A percentile compares a stretch with the other conserved stretches of the same genome.
These are phyloP conservation scores for Penicillium pancosmium DNA, from an alignment of 495 filamentous ascomycete species.

Conservation along the genomic window DNA sequence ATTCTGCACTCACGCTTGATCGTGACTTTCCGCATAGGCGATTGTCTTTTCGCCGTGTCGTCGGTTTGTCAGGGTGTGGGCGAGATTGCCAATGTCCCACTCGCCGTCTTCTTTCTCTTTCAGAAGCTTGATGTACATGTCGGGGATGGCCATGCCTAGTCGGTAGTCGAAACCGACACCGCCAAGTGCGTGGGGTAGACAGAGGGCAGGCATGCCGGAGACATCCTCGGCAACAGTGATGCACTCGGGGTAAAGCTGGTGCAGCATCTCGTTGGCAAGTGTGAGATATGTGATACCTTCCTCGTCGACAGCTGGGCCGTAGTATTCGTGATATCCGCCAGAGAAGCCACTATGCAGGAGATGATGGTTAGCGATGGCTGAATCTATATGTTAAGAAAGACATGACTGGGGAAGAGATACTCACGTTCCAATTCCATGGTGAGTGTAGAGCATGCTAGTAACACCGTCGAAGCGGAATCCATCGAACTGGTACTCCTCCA, in stretches of 20 bases:
- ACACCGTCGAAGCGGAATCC: slow-evolving; percentile 98
- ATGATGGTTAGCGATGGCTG: slow-evolving; percentile 7
- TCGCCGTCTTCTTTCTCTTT: slow-evolving; percentile 92
- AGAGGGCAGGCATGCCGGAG: slow-evolving; percentile 95
- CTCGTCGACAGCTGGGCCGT: slow-evolving; percentile 88
- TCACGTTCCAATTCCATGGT: slow-evolving; percentile 97
- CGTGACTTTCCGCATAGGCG: slow-evolving; percentile 94
- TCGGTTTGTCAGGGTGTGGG: slow-evolving; percentile 86
- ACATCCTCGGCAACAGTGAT: slow-evolving; percentile 97
- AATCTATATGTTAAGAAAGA: slow-evolving; percentile 1
- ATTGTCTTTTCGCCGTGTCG: slow-evolving; percentile 98
- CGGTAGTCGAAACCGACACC: slow-evolving; percentile 97
- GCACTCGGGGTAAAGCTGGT: slow-evolving; percentile 77
- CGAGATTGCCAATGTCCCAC: slow-evolving; percentile 88
- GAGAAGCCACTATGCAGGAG: slow-evolving; percentile 75
- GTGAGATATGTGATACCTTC: slow-evolving; percentile 95
- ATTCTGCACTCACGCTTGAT: slow-evolving; percentile 83
- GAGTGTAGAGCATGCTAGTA: slow-evolving; percentile 94
- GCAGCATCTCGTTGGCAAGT: slow-evolving; percentile 95
- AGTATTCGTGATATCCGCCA: slow-evolving; percentile 98
- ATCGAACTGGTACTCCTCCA: slow-evolving; percentile 97
- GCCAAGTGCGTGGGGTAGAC: slow-evolving; percentile 79
- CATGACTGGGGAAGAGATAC: background rate
- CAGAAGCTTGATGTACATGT: slow-evolving; percentile 98
- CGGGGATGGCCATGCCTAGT: slow-evolving; percentile 95